A percentile compares a stretch with the other conserved stretches of the same genome.
Evolutionary conservation across 768 basidiomycete species (phyloP).

Genomic region (Lentinula boryana): DNA sequence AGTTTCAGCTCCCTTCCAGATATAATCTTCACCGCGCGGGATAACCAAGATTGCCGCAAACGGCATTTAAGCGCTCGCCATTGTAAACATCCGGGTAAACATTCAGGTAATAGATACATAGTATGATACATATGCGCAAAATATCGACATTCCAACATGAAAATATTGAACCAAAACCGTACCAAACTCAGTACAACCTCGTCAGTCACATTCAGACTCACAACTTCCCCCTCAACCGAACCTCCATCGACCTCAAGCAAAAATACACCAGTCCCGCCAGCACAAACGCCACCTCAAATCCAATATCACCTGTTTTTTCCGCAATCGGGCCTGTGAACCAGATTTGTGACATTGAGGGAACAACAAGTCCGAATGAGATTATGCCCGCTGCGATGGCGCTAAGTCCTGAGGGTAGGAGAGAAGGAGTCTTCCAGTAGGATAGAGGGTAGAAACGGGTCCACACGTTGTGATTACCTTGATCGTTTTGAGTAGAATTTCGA

Average conservation of each 20-base stretch:
- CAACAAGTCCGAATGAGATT: slow-evolving; percentile 49
- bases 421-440: slow-evolving; percentile 49
- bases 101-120: too few species aligned
- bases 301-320: slow-evolving; percentile 64
- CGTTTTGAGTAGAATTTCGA: not conserved
- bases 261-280: slow-evolving; percentile 50
- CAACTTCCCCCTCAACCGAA: slow-evolving; percentile 18
- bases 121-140: too few species aligned
- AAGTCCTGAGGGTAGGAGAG: slow-evolving; percentile 56
- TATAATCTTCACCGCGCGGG: too few species aligned
- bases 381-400: slow-evolving; percentile 54
- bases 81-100: too few species aligned
- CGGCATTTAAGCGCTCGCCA: too few species aligned
- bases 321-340: slow-evolving; percentile 80
- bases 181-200: too few species aligned
- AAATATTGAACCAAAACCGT: too few species aligned
- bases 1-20: too few species aligned
- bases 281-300: slow-evolving; percentile 70
- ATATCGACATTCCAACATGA: too few species aligned
- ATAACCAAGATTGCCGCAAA: too few species aligned
- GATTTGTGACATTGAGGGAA: slow-evolving; percentile 69
- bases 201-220: not conserved
- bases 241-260: slow-evolving; percentile 47
- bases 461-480: not conserved
- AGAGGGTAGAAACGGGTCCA: slow-evolving; percentile 38